Evolutionary conservation across 1,139 yeast species (phyloP).

Genomic region (Protomyces gravidus): DNA sequence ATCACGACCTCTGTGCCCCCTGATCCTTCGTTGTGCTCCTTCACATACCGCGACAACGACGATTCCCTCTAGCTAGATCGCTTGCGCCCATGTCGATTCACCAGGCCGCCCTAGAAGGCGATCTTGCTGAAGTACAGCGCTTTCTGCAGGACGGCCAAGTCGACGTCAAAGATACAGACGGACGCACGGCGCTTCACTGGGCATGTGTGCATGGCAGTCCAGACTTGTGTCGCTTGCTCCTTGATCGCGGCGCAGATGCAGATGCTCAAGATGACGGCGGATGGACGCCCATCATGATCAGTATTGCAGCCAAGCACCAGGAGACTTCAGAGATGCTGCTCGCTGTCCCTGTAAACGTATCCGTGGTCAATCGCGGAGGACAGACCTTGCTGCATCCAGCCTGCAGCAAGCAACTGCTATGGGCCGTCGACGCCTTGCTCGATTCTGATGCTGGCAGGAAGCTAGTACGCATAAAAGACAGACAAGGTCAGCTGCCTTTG

Average conservation of each 20-base stretch:
- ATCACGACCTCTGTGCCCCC: no score
- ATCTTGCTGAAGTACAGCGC: conserved; percentile 1
- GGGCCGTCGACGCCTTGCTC: conserved; percentile 19
- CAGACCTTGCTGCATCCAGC: conserved; percentile 75
- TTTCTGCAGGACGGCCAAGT: conserved; percentile 13
- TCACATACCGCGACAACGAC: no score
- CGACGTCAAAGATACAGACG: conserved; percentile 7
- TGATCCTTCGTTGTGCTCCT: no score
- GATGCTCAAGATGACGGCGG: conserved; percentile 22
- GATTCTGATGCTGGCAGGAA: not conserved
- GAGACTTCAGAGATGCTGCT: conserved; percentile 49
- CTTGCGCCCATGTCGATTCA: conserved; percentile 16
- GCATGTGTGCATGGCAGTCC: conserved; percentile 64
- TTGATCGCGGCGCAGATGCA: conserved; percentile 36
- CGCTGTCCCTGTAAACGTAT: conserved; percentile 48
- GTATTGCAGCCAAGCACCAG: conserved; percentile 66
- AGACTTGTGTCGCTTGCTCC: conserved; percentile 52
- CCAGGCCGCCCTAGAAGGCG: conserved; percentile 14
- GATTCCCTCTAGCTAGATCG: no score
- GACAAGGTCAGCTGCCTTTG: conserved; percentile 59
- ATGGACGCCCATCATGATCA: conserved; percentile 75
- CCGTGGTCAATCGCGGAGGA: conserved; percentile 60
- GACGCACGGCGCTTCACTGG: conserved; percentile 81
- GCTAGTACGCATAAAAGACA: conserved; percentile 51
- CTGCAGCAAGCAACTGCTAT: conserved; percentile 16